A percentile compares a stretch with the other conserved stretches of the same genome.
phyloP scores from a whole-genome alignment of 495 filamentous ascomycete species.

The Hypoxylon subgilvum region DNA sequence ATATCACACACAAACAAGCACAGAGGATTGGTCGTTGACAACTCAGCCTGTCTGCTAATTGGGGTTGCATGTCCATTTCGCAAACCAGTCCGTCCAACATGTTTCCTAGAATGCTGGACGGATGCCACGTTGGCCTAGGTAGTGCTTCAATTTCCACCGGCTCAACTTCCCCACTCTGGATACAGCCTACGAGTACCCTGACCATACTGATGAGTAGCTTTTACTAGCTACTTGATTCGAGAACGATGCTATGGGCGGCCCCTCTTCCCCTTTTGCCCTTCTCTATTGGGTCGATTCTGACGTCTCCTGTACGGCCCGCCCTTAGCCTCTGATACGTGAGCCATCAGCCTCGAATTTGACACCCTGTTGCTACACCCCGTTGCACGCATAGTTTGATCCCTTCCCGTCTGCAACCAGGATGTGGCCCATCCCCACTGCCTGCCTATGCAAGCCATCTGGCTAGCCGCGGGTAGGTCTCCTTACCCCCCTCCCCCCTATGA shows the following conservation, averaged over 20 bases:
- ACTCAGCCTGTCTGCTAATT: constrained; percentile 44
- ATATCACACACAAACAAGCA: constrained; percentile 38
- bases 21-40: constrained; percentile 42
- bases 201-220: constrained; percentile 37
- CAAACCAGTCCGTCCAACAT: constrained; percentile 41
- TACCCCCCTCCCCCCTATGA: constrained; percentile 19
- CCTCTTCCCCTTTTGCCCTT: constrained; percentile 28
- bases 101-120: constrained; percentile 42
- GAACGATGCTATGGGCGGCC: constrained; percentile 23
- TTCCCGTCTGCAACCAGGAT: constrained; percentile 46
- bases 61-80: constrained; percentile 47
- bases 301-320: constrained; percentile 21
- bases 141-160: constrained; percentile 44
- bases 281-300: constrained; percentile 36
- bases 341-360: constrained; percentile 43
- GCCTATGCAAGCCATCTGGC: constrained; percentile 46
- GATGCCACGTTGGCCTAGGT: constrained; percentile 47
- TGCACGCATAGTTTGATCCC: constrained; percentile 42
- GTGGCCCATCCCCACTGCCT: constrained; percentile 41
- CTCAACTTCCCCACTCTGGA: constrained; percentile 43
- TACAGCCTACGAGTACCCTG: constrained; percentile 43
- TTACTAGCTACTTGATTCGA: constrained; percentile 42
- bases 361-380: constrained; percentile 40
- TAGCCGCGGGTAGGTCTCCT: constrained; percentile 42
- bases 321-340: constrained; percentile 35